Conservation (phyloP, 805 yeast species). For the Candida railenensis region DNA sequence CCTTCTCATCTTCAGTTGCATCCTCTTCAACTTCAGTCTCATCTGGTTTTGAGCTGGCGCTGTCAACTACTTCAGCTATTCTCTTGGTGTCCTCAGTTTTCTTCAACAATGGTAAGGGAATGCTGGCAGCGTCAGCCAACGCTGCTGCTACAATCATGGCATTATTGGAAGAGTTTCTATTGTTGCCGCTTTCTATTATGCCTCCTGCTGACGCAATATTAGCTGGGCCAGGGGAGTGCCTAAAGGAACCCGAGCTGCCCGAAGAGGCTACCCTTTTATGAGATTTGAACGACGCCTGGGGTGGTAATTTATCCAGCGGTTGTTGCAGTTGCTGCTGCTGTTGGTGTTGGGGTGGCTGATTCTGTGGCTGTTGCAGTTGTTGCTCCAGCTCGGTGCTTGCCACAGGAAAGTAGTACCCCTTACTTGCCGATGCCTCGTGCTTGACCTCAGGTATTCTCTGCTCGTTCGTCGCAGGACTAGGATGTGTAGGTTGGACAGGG, state of each 20-base stretch:
- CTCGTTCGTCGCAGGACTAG: too few species aligned
- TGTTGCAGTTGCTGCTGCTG: background rate
- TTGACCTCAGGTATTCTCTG: background rate
- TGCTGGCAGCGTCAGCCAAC: constrained; percentile 76
- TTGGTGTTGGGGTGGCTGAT: background rate
- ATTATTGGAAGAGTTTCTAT: constrained; percentile 35
- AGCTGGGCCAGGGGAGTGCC: constrained; percentile 46
- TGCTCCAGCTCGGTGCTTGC: background rate
- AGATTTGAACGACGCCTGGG: constrained; percentile 6
- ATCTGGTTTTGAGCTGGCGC: background rate
- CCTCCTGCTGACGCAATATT: constrained; percentile 41
- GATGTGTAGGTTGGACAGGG: background rate
- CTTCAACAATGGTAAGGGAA: constrained; percentile 55
- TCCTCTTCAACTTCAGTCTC: constrained; percentile 5
- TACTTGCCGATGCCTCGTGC: background rate
- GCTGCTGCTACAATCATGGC: constrained; percentile 83
- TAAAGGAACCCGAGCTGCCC: constrained; percentile 8
- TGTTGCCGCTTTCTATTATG: constrained; percentile 31
- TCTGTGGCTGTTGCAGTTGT: constrained; percentile 1
- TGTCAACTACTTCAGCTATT: background rate
- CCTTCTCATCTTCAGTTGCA: constrained; percentile 1
- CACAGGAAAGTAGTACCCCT: constrained; percentile 2
- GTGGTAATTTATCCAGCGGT: constrained; percentile 1
- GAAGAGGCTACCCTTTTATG: constrained; percentile 29
- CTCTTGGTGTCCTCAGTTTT: constrained; percentile 11